A percentile compares a stretch with the other conserved stretches of the same genome.
Conservation (phyloP, 352 stramenopile species). For the Phytophthora rubi region DNA sequence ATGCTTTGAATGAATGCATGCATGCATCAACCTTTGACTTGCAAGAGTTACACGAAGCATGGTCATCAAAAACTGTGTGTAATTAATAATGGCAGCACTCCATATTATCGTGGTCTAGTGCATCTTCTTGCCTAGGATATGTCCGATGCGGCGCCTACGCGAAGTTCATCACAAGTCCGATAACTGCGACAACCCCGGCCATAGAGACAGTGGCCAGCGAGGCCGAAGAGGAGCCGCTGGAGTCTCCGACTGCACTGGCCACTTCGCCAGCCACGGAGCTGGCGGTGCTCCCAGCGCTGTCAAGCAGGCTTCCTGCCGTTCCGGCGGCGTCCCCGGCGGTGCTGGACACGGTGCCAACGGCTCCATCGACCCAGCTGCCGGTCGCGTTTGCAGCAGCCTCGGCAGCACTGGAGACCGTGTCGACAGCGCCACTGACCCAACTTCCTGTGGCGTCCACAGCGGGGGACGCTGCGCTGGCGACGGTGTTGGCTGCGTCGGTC, state of each 20-base stretch:
- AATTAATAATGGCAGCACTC: too few relatives aligned
- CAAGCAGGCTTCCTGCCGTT: conserved; percentile 14
- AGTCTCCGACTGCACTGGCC: conserved; percentile 18
- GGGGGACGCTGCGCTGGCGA: conserved; percentile 13
- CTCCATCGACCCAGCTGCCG: conserved; percentile 28
- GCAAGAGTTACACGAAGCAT: too few relatives aligned
- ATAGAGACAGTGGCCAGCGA: conserved; percentile 24
- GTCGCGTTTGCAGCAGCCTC: conserved; percentile 18
- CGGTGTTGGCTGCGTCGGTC: conserved; percentile 9
- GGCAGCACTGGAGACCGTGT: conserved; percentile 26
- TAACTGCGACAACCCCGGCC: conserved; percentile 3
- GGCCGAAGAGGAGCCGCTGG: conserved; percentile 14
- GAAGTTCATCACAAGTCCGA: conserved; percentile 29
- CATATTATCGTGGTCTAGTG: background rate
- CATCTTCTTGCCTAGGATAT: too few relatives aligned
- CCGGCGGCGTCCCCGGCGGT: background rate
- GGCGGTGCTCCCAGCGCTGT: conserved; percentile 17
- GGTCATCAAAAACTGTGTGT: too few relatives aligned
- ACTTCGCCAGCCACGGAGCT: conserved; percentile 24
- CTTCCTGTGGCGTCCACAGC: conserved; percentile 22
- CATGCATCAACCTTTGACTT: too few relatives aligned
- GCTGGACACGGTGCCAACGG: conserved; percentile 22
- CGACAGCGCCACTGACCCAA: conserved; percentile 19
- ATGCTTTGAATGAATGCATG: too few relatives aligned
- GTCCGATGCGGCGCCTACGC: conserved; percentile 8